Percentiles rank a stretch among this genome's conserved stretches.
These are phyloP conservation scores for Arbutus unedo DNA, from an alignment of 148 eudicot species.

Conservation along the genomic window DNA sequence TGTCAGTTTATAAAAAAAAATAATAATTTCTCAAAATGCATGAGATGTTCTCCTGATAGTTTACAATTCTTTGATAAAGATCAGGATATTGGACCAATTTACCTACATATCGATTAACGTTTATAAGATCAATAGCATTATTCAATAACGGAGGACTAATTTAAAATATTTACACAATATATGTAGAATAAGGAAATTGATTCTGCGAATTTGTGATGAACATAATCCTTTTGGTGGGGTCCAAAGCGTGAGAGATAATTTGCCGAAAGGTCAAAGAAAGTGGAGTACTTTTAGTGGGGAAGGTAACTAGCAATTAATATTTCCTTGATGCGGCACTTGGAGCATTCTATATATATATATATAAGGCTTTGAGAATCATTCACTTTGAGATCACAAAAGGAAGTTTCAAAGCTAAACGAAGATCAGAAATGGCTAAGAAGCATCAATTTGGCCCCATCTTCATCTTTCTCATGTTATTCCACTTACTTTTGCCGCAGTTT, in stretches of 20 bases:
- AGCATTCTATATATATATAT: constrained; percentile 5
- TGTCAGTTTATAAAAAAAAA: too few relatives aligned
- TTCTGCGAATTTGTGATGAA: too few relatives aligned
- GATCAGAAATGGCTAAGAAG: constrained; percentile 8
- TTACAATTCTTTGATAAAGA: too few relatives aligned
- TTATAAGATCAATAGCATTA: too few relatives aligned
- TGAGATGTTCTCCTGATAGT: too few relatives aligned
- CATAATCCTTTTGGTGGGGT: not conserved
- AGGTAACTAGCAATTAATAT: not conserved
- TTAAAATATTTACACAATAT: too few relatives aligned
- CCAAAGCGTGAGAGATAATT: not conserved
- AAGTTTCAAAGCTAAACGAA: not conserved
- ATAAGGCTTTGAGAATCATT: constrained; percentile 9
- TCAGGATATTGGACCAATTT: too few relatives aligned
- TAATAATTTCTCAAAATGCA: too few relatives aligned
- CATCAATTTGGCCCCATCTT: not conserved
- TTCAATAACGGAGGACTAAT: too few relatives aligned
- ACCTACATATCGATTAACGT: too few relatives aligned
- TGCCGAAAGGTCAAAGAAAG: constrained; percentile 21
- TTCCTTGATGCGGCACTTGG: not conserved
- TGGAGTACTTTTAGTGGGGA: constrained; percentile 11
- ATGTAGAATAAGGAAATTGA: too few relatives aligned
- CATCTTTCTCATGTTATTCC: constrained; percentile 25
- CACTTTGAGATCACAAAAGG: constrained; percentile 1
- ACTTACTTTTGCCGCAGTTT: constrained; percentile 29